phyloP scores from a whole-genome alignment of 495 filamentous ascomycete species.

The Penicillium herquei region DNA sequence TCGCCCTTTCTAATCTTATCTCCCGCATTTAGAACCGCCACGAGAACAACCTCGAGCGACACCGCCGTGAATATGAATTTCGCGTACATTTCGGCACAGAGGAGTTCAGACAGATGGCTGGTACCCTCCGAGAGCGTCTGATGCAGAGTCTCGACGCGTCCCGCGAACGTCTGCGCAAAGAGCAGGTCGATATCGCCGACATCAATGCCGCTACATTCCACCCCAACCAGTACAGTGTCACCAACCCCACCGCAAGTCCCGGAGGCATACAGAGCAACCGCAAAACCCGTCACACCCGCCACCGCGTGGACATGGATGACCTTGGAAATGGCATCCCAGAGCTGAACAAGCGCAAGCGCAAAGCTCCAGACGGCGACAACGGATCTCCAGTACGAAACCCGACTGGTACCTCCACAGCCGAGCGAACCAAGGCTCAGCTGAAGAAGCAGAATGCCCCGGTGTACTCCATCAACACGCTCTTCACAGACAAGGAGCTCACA shows the following conservation, averaged over 20 bases:
- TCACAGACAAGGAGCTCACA: constrained; percentile 88
- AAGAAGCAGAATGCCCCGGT: constrained; percentile 47
- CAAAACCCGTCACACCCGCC: constrained; percentile 78
- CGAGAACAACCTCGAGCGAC: constrained; percentile 39
- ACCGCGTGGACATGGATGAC: constrained; percentile 79
- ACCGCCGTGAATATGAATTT: constrained; percentile 42
- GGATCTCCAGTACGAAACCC: constrained; percentile 64
- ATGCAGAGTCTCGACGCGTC: constrained; percentile 74
- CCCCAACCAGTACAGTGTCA: constrained; percentile 87
- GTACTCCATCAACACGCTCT: constrained; percentile 85
- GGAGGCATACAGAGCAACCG: constrained; percentile 77
- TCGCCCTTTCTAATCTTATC: background rate
- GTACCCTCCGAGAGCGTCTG: constrained; percentile 80
- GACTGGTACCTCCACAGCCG: constrained; percentile 48
- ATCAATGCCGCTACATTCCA: constrained; percentile 84
- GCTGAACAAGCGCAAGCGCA: constrained; percentile 76
- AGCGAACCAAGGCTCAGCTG: constrained; percentile 40
- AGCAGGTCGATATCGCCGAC: constrained; percentile 82
- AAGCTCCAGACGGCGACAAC: constrained; percentile 65
- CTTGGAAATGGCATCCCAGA: constrained; percentile 57
- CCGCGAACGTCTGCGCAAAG: constrained; percentile 77
- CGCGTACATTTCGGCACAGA: constrained; percentile 72
- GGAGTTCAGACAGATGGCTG: constrained; percentile 74
- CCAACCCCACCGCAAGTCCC: constrained; percentile 68
- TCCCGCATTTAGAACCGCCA: constrained; percentile 34